These are phyloP conservation scores for Yarrowia sp. DNA, from an alignment of 805 yeast species.

Conservation along the genomic window DNA sequence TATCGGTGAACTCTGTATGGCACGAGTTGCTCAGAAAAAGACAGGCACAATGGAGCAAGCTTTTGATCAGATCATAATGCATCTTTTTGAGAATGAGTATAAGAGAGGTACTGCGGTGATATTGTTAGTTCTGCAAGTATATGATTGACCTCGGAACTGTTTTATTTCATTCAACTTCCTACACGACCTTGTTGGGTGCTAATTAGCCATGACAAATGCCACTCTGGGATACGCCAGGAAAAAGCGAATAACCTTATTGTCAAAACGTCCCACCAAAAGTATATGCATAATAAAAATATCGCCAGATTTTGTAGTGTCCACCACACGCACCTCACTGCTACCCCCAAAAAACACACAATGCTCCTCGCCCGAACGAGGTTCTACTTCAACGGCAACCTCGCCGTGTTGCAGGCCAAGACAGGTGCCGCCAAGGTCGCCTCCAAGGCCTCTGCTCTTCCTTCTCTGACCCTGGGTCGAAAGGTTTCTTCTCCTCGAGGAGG, in stretches of 20 bases:
- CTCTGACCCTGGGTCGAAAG: constrained; percentile 19
- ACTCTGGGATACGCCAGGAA: neutral
- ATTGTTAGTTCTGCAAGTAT: too few relatives aligned
- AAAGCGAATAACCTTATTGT: neutral
- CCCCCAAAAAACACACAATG: constrained; percentile 1
- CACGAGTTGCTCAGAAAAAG: constrained; percentile 5
- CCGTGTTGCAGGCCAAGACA: constrained; percentile 21
- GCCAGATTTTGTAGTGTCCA: neutral
- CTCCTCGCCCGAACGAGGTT: constrained; percentile 26
- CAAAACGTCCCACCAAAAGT: neutral
- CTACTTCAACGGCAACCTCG: constrained; percentile 26
- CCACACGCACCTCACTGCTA: neutral
- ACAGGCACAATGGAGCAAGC: neutral
- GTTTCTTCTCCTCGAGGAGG: constrained; percentile 15
- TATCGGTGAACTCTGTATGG: neutral
- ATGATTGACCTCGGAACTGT: too few relatives aligned
- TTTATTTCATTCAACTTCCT: too few relatives aligned
- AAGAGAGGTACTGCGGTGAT: too few relatives aligned
- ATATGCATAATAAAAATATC: constrained; percentile 19
- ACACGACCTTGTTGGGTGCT: too few relatives aligned
- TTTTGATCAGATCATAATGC: neutral
- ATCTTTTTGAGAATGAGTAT: neutral
- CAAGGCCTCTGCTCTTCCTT: constrained; percentile 24
- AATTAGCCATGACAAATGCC: neutral
- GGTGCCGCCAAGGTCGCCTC: constrained; percentile 9